Conservation (phyloP, 257 asterid genomes). For the Eucommia ulmoides region DNA sequence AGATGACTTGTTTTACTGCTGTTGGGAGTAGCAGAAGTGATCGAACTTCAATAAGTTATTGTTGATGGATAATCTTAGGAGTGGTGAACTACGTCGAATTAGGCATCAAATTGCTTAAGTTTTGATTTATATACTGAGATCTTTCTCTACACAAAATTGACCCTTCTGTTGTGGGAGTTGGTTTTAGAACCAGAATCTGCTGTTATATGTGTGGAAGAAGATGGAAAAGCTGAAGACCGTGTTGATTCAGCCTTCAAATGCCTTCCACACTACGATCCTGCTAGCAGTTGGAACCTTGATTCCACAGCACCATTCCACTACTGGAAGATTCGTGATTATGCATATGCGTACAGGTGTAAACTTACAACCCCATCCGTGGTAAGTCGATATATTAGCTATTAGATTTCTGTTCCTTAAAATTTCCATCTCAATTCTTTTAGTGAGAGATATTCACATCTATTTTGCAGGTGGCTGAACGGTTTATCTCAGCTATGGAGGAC, state of each 20-base stretch:
- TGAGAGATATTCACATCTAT: too few species aligned
- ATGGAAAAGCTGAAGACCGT: conserved; percentile 57
- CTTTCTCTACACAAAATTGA: conserved; percentile 2
- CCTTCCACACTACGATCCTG: conserved; percentile 75
- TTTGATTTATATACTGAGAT: neutral
- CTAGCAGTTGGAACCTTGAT: conserved; percentile 48
- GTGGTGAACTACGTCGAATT: too few species aligned
- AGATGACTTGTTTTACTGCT: too few species aligned
- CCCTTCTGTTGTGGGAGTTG: conserved; percentile 4
- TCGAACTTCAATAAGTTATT: too few species aligned
- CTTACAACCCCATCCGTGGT: conserved; percentile 78
- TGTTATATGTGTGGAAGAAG: conserved; percentile 54
- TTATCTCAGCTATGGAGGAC: conserved; percentile 78
- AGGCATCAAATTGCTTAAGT: conserved; percentile 7
- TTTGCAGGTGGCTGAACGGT: conserved; percentile 78
- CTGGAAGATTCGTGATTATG: conserved; percentile 98
- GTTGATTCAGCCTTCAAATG: conserved; percentile 66
- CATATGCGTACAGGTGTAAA: conserved; percentile 84
- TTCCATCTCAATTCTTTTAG: too few species aligned
- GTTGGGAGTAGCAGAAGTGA: too few species aligned
- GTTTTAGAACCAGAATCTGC: conserved; percentile 60
- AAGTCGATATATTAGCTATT: too few species aligned
- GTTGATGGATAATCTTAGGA: too few species aligned
- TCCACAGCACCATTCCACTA: conserved; percentile 52
- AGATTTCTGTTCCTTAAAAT: too few species aligned